These are phyloP conservation scores for Picea abies DNA, from an alignment of 83 land plant species.

Conservation along the genomic window DNA sequence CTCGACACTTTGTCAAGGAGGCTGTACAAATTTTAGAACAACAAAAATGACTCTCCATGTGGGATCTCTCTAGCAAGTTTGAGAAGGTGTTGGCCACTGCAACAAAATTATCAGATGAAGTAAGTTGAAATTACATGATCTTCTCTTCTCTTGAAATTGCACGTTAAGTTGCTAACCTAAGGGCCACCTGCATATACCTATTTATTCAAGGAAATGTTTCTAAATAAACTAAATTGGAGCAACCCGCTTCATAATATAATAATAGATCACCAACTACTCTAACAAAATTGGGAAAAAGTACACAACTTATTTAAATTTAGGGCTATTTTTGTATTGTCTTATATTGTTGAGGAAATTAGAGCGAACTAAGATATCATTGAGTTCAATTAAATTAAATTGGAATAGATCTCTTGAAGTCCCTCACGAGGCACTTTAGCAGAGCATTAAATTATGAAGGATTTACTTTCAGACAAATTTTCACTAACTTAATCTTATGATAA, in stretches of 20 bases:
- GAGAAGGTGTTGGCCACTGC: constrained; percentile 88
- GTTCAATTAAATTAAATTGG: no score
- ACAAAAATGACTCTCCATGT: constrained; percentile 85
- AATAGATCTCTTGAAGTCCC: no score
- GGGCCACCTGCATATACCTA: no score
- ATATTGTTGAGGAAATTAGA: background rate
- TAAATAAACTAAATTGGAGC: no score
- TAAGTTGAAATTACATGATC: constrained; percentile 16
- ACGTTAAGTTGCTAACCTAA: background rate
- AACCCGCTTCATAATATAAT: no score
- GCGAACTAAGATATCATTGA: background rate
- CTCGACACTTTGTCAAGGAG: no score
- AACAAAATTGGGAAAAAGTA: no score
- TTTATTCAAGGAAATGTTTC: background rate
- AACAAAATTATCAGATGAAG: constrained; percentile 82
- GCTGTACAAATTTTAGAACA: constrained; percentile 73
- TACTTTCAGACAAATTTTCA: no score
- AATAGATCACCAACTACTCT: no score
- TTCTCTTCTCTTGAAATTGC: background rate
- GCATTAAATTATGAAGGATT: no score
- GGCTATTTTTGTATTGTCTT: background rate
- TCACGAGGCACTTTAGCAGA: no score
- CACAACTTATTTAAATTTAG: background rate
- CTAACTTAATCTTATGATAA: no score
- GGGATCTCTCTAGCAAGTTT: constrained; percentile 85